Percentiles rank a stretch among this genome's conserved stretches.
These are phyloP conservation scores for Syzygium syzygioides DNA, from an alignment of 441 rosid genomes.

Conservation along the genomic window DNA sequence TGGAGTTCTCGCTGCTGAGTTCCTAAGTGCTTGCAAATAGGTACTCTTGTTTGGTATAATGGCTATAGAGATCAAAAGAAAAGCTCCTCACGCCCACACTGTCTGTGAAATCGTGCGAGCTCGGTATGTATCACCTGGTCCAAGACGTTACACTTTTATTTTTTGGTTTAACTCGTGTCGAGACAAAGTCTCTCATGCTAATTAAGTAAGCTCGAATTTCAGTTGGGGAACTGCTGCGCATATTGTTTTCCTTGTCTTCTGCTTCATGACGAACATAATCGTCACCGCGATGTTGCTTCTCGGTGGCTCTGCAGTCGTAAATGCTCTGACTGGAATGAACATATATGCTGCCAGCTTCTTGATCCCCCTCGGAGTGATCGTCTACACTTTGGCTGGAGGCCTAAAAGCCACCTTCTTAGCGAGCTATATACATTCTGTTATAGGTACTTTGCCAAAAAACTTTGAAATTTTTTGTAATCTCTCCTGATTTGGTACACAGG, in stretches of 20 bases:
- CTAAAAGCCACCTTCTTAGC: slow-evolving; percentile 94
- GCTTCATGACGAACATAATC: slow-evolving; percentile 70
- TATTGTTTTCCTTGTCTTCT: slow-evolving; percentile 70
- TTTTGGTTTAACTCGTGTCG: neutral
- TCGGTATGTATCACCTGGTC: slow-evolving; percentile 39
- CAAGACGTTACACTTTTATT: neutral
- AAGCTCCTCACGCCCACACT: slow-evolving; percentile 91
- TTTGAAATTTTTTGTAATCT: neutral
- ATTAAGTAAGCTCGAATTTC: slow-evolving; percentile 2
- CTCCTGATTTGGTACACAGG: neutral
- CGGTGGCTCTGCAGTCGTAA: slow-evolving; percentile 95
- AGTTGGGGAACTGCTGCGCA: slow-evolving; percentile 96
- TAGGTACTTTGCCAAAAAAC: slow-evolving; percentile 36
- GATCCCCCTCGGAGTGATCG: slow-evolving; percentile 86
- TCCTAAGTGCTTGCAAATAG: slow-evolving; percentile 17
- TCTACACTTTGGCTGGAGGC: slow-evolving; percentile 88
- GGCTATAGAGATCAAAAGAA: slow-evolving; percentile 95
- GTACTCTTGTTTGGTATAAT: slow-evolving; percentile 83
- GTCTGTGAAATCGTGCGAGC: slow-evolving; percentile 93
- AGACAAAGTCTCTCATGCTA: neutral
- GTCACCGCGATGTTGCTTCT: slow-evolving; percentile 90
- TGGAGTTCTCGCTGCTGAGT: neutral
- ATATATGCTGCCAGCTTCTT: slow-evolving; percentile 88
- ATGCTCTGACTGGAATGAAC: slow-evolving; percentile 87
- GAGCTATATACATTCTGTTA: slow-evolving; percentile 84